phyloP scores from a whole-genome alignment of 139 green algal genomes.

The Picochlorum sp. region DNA sequence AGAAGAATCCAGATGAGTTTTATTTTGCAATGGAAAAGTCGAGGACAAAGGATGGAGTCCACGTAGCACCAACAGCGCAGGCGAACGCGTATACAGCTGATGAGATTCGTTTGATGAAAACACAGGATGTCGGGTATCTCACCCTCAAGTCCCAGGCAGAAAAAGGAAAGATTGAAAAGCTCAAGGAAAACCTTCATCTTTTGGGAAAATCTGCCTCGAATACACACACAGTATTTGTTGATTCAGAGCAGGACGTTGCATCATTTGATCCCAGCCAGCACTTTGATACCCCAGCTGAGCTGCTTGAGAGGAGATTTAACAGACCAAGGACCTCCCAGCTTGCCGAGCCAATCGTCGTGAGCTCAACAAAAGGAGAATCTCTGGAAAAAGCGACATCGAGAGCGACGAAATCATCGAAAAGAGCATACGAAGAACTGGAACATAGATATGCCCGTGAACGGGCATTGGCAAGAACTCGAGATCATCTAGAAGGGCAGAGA shows the following conservation, averaged over 20 bases:
- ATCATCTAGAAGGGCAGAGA: conserved; percentile 59
- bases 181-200: conserved; percentile 73
- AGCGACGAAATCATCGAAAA: conserved; percentile 28
- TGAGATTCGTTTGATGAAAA: conserved; percentile 89
- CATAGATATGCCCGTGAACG: conserved; percentile 54
- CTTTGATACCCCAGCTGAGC: conserved; percentile 69
- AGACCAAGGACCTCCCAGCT: conserved; percentile 43
- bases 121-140: conserved; percentile 86
- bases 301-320: conserved; percentile 74
- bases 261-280: conserved; percentile 53
- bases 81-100: conserved; percentile 86
- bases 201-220: conserved; percentile 48
- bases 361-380: not conserved
- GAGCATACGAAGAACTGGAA: conserved; percentile 71
- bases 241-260: conserved; percentile 27
- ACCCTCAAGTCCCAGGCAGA: conserved; percentile 63
- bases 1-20: conserved; percentile 97
- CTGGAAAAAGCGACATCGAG: conserved; percentile 4
- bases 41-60: conserved; percentile 73
- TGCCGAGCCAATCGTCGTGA: conserved; percentile 13
- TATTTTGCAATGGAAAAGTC: conserved; percentile 95
- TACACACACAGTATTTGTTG: conserved; percentile 72
- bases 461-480: conserved; percentile 45
- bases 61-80: conserved; percentile 44
- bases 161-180: conserved; percentile 66